phyloP scores from a whole-genome alignment of 164 flowering plant species.

The Nymphaea thermarum region DNA sequence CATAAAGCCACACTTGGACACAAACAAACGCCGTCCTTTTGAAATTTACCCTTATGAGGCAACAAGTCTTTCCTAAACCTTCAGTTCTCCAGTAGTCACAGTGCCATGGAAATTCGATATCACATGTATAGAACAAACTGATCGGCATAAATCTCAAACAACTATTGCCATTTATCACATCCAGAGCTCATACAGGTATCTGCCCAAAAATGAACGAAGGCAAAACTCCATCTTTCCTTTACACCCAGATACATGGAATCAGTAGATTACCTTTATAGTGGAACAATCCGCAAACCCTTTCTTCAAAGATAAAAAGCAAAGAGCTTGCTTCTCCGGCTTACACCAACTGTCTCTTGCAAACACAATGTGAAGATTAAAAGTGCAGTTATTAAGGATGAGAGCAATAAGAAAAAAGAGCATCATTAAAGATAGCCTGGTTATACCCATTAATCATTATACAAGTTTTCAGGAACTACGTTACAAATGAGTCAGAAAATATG shows the following conservation, averaged over 20 bases:
- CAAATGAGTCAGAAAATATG: slow-evolving; percentile 1
- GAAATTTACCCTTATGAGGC: no score
- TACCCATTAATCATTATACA: not conserved
- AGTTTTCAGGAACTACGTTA: slow-evolving; percentile 3
- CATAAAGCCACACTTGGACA: no score
- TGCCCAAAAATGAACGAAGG: not conserved
- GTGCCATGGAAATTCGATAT: no score
- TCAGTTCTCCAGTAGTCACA: no score
- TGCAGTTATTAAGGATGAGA: slow-evolving; percentile 2
- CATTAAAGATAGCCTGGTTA: not conserved
- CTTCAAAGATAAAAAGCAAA: slow-evolving; percentile 57
- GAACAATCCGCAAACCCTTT: slow-evolving; percentile 17
- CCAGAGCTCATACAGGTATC: not conserved
- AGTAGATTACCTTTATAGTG: slow-evolving; percentile 30
- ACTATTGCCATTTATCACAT: no score
- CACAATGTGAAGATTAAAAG: slow-evolving; percentile 57
- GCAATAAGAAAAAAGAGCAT: not conserved
- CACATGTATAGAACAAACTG: no score
- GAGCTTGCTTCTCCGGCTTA: slow-evolving; percentile 46
- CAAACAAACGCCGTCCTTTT: no score
- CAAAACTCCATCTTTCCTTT: slow-evolving; percentile 3
- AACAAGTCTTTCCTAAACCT: no score
- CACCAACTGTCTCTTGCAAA: slow-evolving; percentile 73
- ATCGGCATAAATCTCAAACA: no score
- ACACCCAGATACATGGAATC: slow-evolving; percentile 7